Base-by-base conservation (phyloP, 495 filamentous ascomycete genomes). In the Penicillium lagena region DNA sequence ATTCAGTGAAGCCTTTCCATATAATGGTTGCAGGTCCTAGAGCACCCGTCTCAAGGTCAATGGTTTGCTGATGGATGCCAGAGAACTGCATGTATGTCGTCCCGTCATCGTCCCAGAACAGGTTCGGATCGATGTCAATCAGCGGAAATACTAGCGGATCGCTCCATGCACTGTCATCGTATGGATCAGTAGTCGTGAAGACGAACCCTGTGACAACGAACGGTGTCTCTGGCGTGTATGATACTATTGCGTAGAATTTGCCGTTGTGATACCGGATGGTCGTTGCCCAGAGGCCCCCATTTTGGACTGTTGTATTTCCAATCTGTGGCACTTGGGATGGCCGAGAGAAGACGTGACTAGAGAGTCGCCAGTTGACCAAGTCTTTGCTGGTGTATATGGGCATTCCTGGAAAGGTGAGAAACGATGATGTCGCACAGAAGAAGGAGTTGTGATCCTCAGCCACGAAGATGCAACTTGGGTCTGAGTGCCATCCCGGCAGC, bases 1-100 rank as follows among this genome's bases (percentile, higher is more conserved):
- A 69, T 29, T 73, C 57, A 0, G 76, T 76, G 13, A 72, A 80
- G 12, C 79, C 80, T 8, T 51, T 46, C 59, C 76, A 82, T 39
- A 84, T 69, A 45, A 71, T 77, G 40, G 66, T 72, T 32, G 45
- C 9, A 11, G 40, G 40, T 2, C 45, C 43, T 4, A 39, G 43
- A 2, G 17, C 35, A 5, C 52, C 54, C 9, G 54, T 58, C 9
- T 33, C 33, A 14, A 59, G 37, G 40, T 59, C 47, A 12, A 59
- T 46, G 4, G 51, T 47, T 4, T 38, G n/a, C 27, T 44, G 47
- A 15, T 40, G 35, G 14, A 51, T 39, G 2, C 47, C 50, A 7
- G 47, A 29, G 11, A 41, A 46, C 8, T 43, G 35, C 15, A 54
- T 47, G 40, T 55, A 54, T 7, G 50, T 42, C 22, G 31, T 46